phyloP scores from a whole-genome alignment of 331 rosid species.

The Ulmus americana region DNA sequence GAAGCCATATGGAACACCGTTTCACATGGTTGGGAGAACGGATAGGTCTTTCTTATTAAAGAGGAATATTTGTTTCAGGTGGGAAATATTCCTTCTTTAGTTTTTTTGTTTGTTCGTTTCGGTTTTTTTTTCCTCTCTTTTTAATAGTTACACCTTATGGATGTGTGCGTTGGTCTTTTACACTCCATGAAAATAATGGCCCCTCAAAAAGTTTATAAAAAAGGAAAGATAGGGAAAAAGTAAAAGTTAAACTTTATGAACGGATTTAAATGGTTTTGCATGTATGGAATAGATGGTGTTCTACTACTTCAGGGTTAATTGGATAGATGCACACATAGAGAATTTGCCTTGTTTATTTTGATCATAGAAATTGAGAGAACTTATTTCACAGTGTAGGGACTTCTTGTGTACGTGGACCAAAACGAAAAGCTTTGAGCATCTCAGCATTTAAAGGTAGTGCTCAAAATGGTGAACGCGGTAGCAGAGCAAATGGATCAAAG shows the following conservation, averaged over 20 bases:
- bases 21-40: constrained; percentile 44
- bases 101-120: neutral
- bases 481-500: constrained; percentile 49
- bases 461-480: constrained; percentile 42
- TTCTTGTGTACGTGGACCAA: constrained; percentile 48
- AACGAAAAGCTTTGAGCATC: constrained; percentile 45
- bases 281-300: neutral
- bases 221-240: neutral
- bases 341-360: constrained; percentile 8
- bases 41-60: constrained; percentile 38
- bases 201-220: neutral
- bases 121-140: neutral
- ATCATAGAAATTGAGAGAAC: constrained; percentile 17
- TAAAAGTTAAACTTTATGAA: neutral
- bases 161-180: too few species aligned
- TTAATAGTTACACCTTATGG: too few species aligned
- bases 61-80: constrained; percentile 51
- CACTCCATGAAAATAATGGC: too few species aligned
- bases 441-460: constrained; percentile 72
- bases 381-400: constrained; percentile 83
- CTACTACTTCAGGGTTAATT: too few species aligned
- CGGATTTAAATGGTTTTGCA: neutral
- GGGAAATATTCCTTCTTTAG: constrained; percentile 19
- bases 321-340: neutral
- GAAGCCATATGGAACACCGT: constrained; percentile 44